Conservation (phyloP, 371 early-diverging fungal genomes). For the Mucor plumbeus region DNA sequence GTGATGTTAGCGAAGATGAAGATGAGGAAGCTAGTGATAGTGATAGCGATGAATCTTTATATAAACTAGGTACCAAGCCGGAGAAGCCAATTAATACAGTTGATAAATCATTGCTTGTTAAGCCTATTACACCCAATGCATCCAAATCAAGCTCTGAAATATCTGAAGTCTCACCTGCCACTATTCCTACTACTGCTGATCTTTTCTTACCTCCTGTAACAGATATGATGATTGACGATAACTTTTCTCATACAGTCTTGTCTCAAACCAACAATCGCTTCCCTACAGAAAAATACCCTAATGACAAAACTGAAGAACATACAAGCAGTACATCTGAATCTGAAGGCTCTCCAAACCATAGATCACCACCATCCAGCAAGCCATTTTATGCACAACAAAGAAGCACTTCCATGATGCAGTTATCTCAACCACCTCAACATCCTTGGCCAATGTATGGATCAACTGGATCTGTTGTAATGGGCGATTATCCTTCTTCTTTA, state of each 20-base stretch:
- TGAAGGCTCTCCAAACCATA: not conserved
- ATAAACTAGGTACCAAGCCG: conserved; percentile 7
- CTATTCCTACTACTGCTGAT: not conserved
- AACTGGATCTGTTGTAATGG: conserved; percentile 7
- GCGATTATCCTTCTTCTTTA: conserved; percentile 11
- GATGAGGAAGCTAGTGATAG: conserved; percentile 35
- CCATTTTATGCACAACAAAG: conserved; percentile 18
- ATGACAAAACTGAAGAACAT: not conserved
- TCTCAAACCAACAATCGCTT: not conserved
- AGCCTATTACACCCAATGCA: conserved; percentile 20
- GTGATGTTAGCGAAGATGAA: conserved; percentile 44
- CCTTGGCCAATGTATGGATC: conserved; percentile 26
- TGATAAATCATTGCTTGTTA: not conserved
- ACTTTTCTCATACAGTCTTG: conserved; percentile 3
- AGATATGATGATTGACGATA: conserved; percentile 9
- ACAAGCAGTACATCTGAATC: conserved; percentile 5
- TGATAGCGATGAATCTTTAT: conserved; percentile 21
- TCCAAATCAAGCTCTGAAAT: conserved; percentile 28
- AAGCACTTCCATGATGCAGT: conserved; percentile 2
- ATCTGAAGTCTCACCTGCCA: conserved; percentile 26
- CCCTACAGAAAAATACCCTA: not conserved
- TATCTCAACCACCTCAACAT: not conserved
- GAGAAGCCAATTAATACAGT: not conserved
- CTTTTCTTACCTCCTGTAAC: not conserved
- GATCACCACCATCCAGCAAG: not conserved